Evolutionary conservation across 2,329 filamentous ascomycete species (phyloP), one percentile per base, ranked within the genome.

Genomic region (Didymellaceae sp.): DNA sequence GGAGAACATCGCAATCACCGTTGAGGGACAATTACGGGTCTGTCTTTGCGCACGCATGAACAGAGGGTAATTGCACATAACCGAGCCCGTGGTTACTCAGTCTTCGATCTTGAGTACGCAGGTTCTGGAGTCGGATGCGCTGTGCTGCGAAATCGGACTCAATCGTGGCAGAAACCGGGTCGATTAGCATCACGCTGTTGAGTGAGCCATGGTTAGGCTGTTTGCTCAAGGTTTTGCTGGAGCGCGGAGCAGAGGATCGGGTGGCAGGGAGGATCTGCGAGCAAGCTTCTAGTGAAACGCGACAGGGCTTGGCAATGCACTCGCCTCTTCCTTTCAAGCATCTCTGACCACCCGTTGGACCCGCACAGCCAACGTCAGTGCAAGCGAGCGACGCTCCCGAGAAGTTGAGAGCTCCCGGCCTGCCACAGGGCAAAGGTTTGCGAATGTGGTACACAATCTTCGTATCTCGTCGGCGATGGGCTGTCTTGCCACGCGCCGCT

Each of bases 261-360:
- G 48, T 52, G 48, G 48, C 48, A 52, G 42, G 45, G 46, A 44
- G 48, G 44, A 63, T 62, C 54, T 67, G 59, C 62, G 57, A 45
- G 56, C 48, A 56, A 47, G 33, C 45, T 41, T 35, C 16, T 34
- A 21, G 52, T 61, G 61, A 63, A 63, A 59, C 45, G 28, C 24
- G 58, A 63, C 50, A 60, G 58, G 28, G 24, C 45, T 48, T 37
- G 33, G 38, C 46, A 52, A n/a, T 50, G 44, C 44, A 37, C 42
- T 52, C 31, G 48, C 48, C 48, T 51, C 48, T 52, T 40, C 47
- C 48, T 45, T 43, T 52, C 48, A 26, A 42, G 48, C 32, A 8
- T 42, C 50, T 28, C 42, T 43, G 52, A 51, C 54, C 60, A 59
- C 61, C 54, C 53, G 45, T 57, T 40, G 48, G 54, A 42, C 44